Evolutionary conservation across 352 stramenopile species (phyloP), one percentile per base, ranked within the genome.

Genomic region (Blastocystis sp.): DNA sequence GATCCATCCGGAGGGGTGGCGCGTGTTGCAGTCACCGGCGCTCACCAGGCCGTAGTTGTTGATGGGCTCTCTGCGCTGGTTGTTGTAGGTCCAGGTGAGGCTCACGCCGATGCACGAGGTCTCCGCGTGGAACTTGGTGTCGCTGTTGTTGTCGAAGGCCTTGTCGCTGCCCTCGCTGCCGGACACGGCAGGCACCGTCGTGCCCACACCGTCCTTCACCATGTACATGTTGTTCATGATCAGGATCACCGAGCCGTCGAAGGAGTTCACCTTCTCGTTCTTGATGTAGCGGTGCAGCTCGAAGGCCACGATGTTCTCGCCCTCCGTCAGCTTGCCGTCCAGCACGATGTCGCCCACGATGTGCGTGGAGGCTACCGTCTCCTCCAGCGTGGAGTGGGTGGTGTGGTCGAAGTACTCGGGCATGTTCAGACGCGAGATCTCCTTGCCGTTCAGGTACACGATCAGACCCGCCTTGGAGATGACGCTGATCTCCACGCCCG

Each of bases 141-240:
- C 21, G 21, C 21, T n/a, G 38, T 88, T 88, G 67, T 76, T 88
- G 52, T 88, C 78, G 45, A 88, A 88, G n/a, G 66, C 23, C 45
- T 86, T 86, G 23, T 86, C 76, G 9, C 38, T 34, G 52, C 76
- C 76, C 40, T 28, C 17, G 28, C 45, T 52, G 11, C 76, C 76
- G 2, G 4, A 4, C 41, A 21, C 38, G 38, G 40, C 5, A 34
- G 66, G 66, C 21, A 59, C 21, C 40, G 66, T 59, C 34, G 41
- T n/a, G 52, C 66, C 66, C 14, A n/a, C 66, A 0, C 70, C 70
- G 43, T 80, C n/a, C n/a, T 38, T 80, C 11, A 80, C 3, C 70
- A 80, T 80, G n/a, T 80, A 69, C 48, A 80, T 66, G 59, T 67
- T 67, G 43, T 80, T 38, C 1, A 66, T 17, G 17, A 80, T 28